Evolutionary conservation across 2,329 filamentous ascomycete species (phyloP).

Genomic region (Colletotrichum somersetense): DNA sequence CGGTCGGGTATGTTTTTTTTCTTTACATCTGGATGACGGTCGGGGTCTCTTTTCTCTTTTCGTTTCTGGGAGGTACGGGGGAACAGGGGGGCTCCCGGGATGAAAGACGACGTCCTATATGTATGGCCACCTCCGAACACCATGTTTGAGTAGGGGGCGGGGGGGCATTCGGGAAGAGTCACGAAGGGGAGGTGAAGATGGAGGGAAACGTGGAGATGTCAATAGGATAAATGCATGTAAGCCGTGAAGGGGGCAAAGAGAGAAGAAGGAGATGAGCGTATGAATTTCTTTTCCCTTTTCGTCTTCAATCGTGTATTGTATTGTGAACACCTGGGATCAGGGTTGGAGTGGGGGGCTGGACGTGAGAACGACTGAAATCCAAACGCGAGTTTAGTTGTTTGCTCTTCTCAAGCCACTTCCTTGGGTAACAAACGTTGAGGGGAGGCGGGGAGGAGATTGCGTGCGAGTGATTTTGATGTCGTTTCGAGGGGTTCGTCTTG

Average conservation of each 20-base stretch:
- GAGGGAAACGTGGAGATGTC: not conserved
- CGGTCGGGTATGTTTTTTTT: constrained; percentile 13
- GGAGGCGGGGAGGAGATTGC: not conserved
- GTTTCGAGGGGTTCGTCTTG: not conserved
- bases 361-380: constrained; percentile 32
- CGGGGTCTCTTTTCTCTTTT: not conserved
- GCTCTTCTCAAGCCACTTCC: not conserved
- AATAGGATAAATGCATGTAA: not conserved
- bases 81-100: not conserved
- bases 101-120: constrained; percentile 9
- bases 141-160: not conserved
- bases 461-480: not conserved
- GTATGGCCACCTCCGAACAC: not conserved
- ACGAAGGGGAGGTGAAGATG: not conserved
- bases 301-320: constrained; percentile 40
- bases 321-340: constrained; percentile 41
- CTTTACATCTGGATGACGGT: constrained; percentile 9
- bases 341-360: not conserved
- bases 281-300: constrained; percentile 16
- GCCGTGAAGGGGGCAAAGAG: not conserved
- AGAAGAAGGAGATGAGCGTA: constrained; percentile 30
- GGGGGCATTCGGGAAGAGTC: not conserved
- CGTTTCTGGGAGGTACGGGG: not conserved
- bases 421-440: not conserved
- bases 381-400: constrained; percentile 27